Conservation (phyloP, 192 early-diverging fungal species). For the Podila minutissima region DNA sequence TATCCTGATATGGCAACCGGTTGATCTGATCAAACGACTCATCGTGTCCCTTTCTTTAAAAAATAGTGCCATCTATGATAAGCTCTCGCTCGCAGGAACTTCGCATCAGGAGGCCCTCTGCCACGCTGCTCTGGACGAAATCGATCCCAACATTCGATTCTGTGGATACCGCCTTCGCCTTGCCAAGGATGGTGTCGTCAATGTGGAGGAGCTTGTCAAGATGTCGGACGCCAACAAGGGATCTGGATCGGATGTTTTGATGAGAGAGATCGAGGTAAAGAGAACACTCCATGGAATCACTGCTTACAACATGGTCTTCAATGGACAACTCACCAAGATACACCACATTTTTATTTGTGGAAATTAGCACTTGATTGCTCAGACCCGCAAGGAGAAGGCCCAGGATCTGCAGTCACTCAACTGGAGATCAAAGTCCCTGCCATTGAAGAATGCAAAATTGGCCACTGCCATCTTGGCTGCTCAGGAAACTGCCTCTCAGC, state of each 20-base stretch:
- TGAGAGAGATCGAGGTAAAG: conserved; percentile 55
- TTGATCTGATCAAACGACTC: not conserved
- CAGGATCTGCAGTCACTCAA: conserved; percentile 51
- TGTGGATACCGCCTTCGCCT: conserved; percentile 77
- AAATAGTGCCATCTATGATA: conserved; percentile 72
- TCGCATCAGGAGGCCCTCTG: conserved; percentile 70
- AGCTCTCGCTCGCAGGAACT: conserved; percentile 62
- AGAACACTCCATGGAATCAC: not conserved
- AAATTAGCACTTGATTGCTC: conserved; percentile 43
- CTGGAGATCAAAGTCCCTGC: conserved; percentile 59
- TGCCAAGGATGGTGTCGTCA: conserved; percentile 40
- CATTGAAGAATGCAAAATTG: conserved; percentile 54
- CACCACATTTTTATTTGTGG: not conserved
- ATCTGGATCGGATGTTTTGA: conserved; percentile 59
- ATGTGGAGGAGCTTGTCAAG: conserved; percentile 59
- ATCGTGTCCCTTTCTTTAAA: not conserved
- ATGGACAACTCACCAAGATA: too few species aligned
- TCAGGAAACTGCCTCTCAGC: conserved; percentile 51
- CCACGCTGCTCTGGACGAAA: conserved; percentile 74
- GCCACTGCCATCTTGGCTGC: conserved; percentile 59
- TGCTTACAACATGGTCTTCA: not conserved
- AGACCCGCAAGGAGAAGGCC: conserved; percentile 53
- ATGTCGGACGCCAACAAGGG: conserved; percentile 56
- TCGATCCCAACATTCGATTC: conserved; percentile 84
- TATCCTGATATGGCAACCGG: not conserved